These are phyloP conservation scores for Amanita subjunquillea DNA, from an alignment of 768 basidiomycete species.

Conservation along the genomic window DNA sequence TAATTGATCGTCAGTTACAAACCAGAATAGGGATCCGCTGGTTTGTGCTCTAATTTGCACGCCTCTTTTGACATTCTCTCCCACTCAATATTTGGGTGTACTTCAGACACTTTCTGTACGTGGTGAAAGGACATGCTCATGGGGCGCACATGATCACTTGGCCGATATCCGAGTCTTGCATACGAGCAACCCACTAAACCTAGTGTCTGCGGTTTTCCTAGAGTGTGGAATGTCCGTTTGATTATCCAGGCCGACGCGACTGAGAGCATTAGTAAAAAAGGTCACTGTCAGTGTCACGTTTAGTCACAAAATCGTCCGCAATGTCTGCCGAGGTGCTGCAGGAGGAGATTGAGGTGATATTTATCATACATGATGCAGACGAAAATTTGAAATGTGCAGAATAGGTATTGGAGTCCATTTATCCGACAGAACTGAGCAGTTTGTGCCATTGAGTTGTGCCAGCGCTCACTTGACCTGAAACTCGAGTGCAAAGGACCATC, in stretches of 20 bases:
- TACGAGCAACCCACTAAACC: background rate
- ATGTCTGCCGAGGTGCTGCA: conserved; percentile 64
- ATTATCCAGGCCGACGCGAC: background rate
- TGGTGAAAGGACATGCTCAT: background rate
- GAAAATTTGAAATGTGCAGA: conserved; percentile 8
- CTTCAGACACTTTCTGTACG: background rate
- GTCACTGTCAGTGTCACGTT: conserved; percentile 5
- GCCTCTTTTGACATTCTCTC: conserved; percentile 3
- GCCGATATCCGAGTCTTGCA: background rate
- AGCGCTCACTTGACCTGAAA: conserved; percentile 28
- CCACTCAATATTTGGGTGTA: background rate
- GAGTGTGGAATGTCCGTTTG: background rate
- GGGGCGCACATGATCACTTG: background rate
- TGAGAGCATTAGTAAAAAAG: conserved; percentile 2
- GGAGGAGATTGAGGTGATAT: conserved; percentile 83
- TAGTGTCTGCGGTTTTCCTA: background rate
- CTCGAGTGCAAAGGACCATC: conserved; percentile 63
- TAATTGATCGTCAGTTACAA: conserved; percentile 9
- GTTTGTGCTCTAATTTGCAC: conserved; percentile 12
- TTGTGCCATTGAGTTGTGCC: conserved; percentile 27
- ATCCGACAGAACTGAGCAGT: conserved; percentile 90
- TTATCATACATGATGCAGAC: conserved; percentile 3
- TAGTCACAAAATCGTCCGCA: conserved; percentile 5
- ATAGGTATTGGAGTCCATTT: conserved; percentile 92
- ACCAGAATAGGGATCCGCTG: conserved; percentile 51